A percentile compares a stretch with the other conserved stretches of the same genome.
These are phyloP conservation scores for Theileria parva DNA, from an alignment of 169 alveolate species.

Conservation along the genomic window DNA sequence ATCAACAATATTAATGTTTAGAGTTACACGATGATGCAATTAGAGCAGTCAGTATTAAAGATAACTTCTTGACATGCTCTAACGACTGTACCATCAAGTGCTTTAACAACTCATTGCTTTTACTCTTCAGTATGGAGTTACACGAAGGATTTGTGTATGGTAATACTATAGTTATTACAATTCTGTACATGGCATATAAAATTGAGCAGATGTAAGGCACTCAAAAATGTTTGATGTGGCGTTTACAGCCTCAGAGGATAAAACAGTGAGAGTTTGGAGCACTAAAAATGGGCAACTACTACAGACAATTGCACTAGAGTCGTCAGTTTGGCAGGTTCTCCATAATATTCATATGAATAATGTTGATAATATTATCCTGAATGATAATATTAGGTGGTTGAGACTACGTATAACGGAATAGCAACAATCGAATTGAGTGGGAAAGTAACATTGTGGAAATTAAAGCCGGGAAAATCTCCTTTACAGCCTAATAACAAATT, in stretches of 20 bases:
- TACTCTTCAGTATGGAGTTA: conserved; percentile 12
- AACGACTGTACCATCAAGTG: conserved; percentile 52
- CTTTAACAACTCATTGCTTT: conserved; percentile 7
- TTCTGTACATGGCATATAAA: not conserved
- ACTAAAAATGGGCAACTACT: conserved; percentile 20
- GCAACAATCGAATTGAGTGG: conserved; percentile 42
- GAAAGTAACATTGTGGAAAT: conserved; percentile 37
- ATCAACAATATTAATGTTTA: not conserved
- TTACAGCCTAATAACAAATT: not conserved
- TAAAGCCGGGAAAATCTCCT: conserved; percentile 13
- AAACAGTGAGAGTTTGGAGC: conserved; percentile 59
- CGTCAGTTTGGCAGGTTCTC: conserved; percentile 64
- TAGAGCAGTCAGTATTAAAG: conserved; percentile 43
- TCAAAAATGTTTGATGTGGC: conserved; percentile 30
- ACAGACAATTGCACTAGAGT: conserved; percentile 23
- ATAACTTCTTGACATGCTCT: conserved; percentile 35
- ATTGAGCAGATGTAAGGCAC: conserved; percentile 36
- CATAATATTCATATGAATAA: not conserved
- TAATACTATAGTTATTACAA: not conserved
- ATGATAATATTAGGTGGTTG: conserved; percentile 37
- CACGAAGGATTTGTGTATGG: conserved; percentile 59
- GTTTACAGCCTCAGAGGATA: conserved; percentile 58
- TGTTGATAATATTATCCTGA: no score
- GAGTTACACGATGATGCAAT: conserved; percentile 52
- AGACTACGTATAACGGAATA: conserved; percentile 25